These are phyloP conservation scores for Cystofilobasidium capitatum DNA, from an alignment of 768 basidiomycete species.

Conservation along the genomic window DNA sequence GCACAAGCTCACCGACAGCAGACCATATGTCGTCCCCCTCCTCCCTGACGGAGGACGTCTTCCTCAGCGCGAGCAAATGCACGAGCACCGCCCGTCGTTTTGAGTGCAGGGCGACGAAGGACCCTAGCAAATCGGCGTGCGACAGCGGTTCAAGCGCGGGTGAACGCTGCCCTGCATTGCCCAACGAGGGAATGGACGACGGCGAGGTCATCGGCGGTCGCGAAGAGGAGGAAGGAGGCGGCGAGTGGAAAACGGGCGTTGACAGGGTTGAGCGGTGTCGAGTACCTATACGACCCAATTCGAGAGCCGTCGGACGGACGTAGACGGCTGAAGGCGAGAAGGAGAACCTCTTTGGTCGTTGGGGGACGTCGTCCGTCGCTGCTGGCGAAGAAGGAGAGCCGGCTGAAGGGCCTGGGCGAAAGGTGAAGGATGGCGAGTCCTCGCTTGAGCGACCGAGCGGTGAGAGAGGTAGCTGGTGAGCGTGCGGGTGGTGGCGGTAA, in stretches of 20 bases:
- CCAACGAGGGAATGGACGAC: background rate
- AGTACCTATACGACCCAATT: no score
- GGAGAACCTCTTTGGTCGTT: no score
- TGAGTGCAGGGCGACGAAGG: constrained; percentile 14
- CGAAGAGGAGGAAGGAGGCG: constrained; percentile 11
- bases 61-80: constrained; percentile 14
- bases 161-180: background rate
- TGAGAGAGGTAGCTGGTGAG: background rate
- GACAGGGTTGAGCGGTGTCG: no score
- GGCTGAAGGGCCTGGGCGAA: no score
- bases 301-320: no score
- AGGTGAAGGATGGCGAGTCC: background rate
- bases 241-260: constrained; percentile 5
- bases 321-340: no score
- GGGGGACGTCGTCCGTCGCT: no score
- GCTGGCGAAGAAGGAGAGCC: no score
- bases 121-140: constrained; percentile 14
- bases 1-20: background rate
- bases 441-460: background rate
- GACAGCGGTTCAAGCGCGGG: background rate
- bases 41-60: background rate
- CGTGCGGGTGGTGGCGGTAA: background rate
- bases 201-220: background rate
- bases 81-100: constrained; percentile 16
- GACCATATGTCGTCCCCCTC: no score